Evolutionary conservation across 2,329 filamentous ascomycete genomes (phyloP).

Genomic region (Fusarium sarcochroum): DNA sequence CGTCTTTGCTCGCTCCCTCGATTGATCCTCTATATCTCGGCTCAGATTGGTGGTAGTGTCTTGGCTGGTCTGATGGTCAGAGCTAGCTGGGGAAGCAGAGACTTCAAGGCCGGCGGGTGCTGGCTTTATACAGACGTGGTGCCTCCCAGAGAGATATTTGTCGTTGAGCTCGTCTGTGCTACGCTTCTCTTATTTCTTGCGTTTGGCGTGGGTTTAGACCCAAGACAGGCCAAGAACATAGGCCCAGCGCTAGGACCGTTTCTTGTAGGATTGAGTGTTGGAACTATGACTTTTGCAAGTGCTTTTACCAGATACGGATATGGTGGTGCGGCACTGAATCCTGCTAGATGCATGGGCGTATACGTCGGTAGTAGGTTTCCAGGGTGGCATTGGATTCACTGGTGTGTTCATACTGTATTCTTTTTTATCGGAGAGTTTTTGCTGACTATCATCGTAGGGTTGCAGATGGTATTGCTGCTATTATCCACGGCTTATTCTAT

Average conservation of each 20-base stretch:
- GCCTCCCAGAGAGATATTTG: slow-evolving; percentile 54
- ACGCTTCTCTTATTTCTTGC: slow-evolving; percentile 64
- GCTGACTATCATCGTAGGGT: slow-evolving; percentile 29
- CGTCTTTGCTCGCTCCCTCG: slow-evolving; percentile 65
- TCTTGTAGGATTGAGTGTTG: slow-evolving; percentile 61
- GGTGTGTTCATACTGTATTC: slow-evolving; percentile 11
- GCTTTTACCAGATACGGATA: slow-evolving; percentile 46
- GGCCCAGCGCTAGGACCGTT: slow-evolving; percentile 65
- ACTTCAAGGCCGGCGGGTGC: slow-evolving; percentile 52
- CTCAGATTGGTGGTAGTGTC: slow-evolving; percentile 62
- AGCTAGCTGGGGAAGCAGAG: slow-evolving; percentile 49
- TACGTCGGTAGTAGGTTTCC: slow-evolving; percentile 45
- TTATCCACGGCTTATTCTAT: slow-evolving; percentile 34
- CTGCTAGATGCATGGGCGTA: slow-evolving; percentile 40
- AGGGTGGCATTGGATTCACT: slow-evolving; percentile 47
- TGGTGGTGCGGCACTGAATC: slow-evolving; percentile 42
- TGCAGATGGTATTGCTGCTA: slow-evolving; percentile 23
- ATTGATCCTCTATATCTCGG: slow-evolving; percentile 62
- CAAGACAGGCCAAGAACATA: slow-evolving; percentile 63
- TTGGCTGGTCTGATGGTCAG: slow-evolving; percentile 46
- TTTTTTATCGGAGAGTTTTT: fast-evolving
- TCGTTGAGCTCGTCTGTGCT: slow-evolving; percentile 63
- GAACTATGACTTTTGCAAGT: slow-evolving; percentile 55
- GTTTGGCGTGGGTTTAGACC: slow-evolving; percentile 68
- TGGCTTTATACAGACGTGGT: slow-evolving; percentile 47